A percentile compares a stretch with the other conserved stretches of the same genome.
These are phyloP conservation scores for Gastrolobium villosum DNA, from an alignment of 306 rosid species.

Conservation along the genomic window DNA sequence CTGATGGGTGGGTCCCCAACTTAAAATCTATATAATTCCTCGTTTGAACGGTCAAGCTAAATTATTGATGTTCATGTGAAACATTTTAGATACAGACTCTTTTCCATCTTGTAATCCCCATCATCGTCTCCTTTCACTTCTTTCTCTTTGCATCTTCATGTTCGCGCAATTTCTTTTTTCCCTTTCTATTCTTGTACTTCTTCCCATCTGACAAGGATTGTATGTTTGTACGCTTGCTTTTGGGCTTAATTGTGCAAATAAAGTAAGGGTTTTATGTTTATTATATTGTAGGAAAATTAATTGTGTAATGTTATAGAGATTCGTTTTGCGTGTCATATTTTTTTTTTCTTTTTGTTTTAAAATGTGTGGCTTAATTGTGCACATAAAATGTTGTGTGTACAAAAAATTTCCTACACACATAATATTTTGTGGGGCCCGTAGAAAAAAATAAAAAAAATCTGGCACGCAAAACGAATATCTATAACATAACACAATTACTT, in stretches of 20 bases:
- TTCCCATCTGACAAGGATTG: neutral
- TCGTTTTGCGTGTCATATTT: too few species aligned
- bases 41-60: constrained; percentile 93
- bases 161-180: neutral
- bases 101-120: constrained; percentile 24
- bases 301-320: too few species aligned
- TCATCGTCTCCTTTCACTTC: constrained; percentile 10
- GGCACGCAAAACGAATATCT: too few species aligned
- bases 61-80: constrained; percentile 67
- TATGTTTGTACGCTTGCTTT: neutral
- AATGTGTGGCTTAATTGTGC: too few species aligned
- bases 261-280: too few species aligned
- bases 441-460: too few species aligned
- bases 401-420: too few species aligned
- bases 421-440: too few species aligned
- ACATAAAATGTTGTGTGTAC: too few species aligned
- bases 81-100: constrained; percentile 66
- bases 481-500: too few species aligned
- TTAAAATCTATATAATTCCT: constrained; percentile 45
- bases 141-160: constrained; percentile 14
- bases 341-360: too few species aligned
- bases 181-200: neutral
- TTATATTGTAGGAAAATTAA: too few species aligned
- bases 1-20: constrained; percentile 56
- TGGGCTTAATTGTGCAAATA: neutral